A percentile compares a stretch with the other conserved stretches of the same genome.
Evolutionary conservation across 352 stramenopile genomes (phyloP).

Genomic region (Thalassiosira livingstoniorum): DNA sequence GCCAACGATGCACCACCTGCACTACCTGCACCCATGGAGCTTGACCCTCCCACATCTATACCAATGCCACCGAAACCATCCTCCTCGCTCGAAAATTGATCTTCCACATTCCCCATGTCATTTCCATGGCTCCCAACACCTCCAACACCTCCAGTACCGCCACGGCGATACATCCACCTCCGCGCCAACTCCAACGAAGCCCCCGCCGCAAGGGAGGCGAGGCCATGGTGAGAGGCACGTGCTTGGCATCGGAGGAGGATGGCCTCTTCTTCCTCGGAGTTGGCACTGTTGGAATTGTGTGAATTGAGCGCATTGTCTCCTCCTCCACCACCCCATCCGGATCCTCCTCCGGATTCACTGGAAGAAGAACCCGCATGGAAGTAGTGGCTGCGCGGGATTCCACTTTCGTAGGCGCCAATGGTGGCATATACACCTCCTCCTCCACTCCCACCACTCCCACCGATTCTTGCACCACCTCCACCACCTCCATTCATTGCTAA

Average conservation of each 20-base stretch:
- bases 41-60: not conserved
- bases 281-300: too few relatives aligned
- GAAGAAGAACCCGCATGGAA: slow-evolving; percentile 57
- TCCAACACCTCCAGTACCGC: slow-evolving; percentile 8
- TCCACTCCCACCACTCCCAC: not conserved
- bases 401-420: too few relatives aligned
- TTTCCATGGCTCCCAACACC: too few relatives aligned
- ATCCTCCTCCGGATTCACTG: slow-evolving; percentile 58
- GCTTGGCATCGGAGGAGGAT: slow-evolving; percentile 63
- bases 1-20: slow-evolving; percentile 28
- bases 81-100: slow-evolving; percentile 3
- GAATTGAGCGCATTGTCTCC: not conserved
- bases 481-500: slow-evolving; percentile 79
- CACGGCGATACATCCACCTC: slow-evolving; percentile 26
- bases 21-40: slow-evolving; percentile 2
- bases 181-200: slow-evolving; percentile 65
- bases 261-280: slow-evolving; percentile 53
- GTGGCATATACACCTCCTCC: not conserved
- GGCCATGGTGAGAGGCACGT: slow-evolving; percentile 55
- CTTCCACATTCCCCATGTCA: too few relatives aligned
- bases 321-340: not conserved
- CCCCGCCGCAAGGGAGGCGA: slow-evolving; percentile 61
- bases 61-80: slow-evolving; percentile 1
- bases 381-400: slow-evolving; percentile 13
- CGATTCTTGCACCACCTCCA: slow-evolving; percentile 6